These are phyloP conservation scores for Fraxinus dipetala DNA, from an alignment of 305 asterid genomes.

Conservation along the genomic window DNA sequence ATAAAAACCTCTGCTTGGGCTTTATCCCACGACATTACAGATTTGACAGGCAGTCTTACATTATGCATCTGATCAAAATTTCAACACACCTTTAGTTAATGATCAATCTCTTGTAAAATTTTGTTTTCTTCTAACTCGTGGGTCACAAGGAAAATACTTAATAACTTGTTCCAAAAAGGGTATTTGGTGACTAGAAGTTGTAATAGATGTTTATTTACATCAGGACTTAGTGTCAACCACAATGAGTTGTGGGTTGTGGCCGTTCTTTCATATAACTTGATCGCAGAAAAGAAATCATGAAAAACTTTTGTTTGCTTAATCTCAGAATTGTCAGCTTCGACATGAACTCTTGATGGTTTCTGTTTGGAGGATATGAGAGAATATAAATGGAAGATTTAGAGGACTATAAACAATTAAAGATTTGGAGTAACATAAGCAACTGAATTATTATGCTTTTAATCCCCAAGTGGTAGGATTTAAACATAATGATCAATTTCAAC, in stretches of 20 bases:
- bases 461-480: background rate
- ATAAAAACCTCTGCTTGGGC: background rate
- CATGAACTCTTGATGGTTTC: background rate
- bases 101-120: background rate
- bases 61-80: background rate
- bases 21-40: background rate
- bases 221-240: background rate
- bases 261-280: background rate
- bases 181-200: background rate
- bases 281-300: background rate
- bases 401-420: background rate
- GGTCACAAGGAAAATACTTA: background rate
- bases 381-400: background rate
- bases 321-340: background rate
- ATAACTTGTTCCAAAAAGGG: background rate
- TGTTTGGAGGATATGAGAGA: background rate
- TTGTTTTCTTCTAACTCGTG: background rate
- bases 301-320: background rate
- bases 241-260: background rate
- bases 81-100: background rate
- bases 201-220: background rate
- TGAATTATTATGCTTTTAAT: background rate
- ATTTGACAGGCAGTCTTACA: background rate
- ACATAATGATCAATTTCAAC: background rate
- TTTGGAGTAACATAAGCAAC: background rate